phyloP scores from a whole-genome alignment of 257 asterid species.

The Vinca minor region DNA sequence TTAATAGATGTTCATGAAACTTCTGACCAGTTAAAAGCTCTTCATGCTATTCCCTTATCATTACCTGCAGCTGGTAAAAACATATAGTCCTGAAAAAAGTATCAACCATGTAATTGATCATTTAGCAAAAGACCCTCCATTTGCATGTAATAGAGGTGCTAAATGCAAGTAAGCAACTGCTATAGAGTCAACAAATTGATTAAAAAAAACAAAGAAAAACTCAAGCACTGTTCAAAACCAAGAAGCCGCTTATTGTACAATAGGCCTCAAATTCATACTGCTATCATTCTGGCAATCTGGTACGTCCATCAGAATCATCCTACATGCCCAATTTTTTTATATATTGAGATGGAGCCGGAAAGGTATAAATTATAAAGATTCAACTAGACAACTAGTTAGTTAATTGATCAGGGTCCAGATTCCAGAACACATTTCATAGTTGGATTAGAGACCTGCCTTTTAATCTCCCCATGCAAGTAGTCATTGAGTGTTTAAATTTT shows the following conservation, averaged over 20 bases:
- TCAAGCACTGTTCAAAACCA: neutral
- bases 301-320: neutral
- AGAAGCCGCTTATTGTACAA: neutral
- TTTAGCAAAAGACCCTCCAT: neutral
- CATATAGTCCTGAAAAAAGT: neutral
- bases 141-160: neutral
- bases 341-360: neutral
- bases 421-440: neutral
- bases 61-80: neutral
- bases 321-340: neutral
- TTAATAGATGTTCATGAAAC: neutral
- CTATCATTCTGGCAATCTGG: neutral
- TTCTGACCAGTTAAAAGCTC: too few relatives aligned
- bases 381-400: neutral
- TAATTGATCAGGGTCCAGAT: too few relatives aligned
- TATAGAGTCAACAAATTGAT: neutral
- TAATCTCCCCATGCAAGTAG: too few relatives aligned
- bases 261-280: neutral
- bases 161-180: neutral
- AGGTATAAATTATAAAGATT: too few relatives aligned
- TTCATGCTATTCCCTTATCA: neutral
- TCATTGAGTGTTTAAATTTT: too few relatives aligned
- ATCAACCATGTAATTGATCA: neutral
- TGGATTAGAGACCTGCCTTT: neutral
- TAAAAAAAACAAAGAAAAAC: neutral